Base-by-base conservation (phyloP, 768 basidiomycete species). In the Phylloporus arenicola region DNA sequence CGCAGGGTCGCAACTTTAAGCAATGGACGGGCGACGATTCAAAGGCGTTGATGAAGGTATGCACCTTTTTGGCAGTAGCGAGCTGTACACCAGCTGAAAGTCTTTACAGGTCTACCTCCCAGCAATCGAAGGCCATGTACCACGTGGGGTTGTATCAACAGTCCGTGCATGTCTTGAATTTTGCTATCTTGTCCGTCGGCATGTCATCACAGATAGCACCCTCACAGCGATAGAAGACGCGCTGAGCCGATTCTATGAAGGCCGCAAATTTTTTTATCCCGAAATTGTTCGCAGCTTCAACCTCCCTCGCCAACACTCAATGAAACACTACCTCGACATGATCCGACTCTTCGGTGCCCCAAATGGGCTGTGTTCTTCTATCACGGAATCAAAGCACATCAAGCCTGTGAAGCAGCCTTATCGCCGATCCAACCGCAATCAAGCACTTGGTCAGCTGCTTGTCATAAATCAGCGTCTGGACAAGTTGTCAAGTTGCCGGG, bases 11-110 rank as follows among this genome's bases (percentile, higher is more conserved):
- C 0, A 49, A 55, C 1, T 72, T 71, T 45, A 66, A 68, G 17
- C 72, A 72, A 27, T 73, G 72, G 72, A 73, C 70, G 0, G 64
- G 70, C 4, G 51, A 72, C 34, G 65, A 73, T 19, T 73, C 67
- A 2, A 73, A 74, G 27, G 68, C 60, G 0, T 47, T 73, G 5
- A 73, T 73, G 68, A 73, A 72, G 64, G 70, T 70, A 6, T 3
- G 25, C 7, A 4, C 25, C 7, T 25, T 25, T 25, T 4, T 25
- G 3, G 25, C 25, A n/a, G n/a, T 25, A 4, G 25, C 3, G 25
- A 25, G 3, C 7, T 25, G 25, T 25, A 25, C 7, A 25, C 25
- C 7, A 6, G 4, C 7, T 34, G 9, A 38, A n/a, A n/a, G n/a
- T n/a, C 3, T 19, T 6, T 17, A 2, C 17, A 34, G 33, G 33